Base-by-base conservation (phyloP, 2,329 filamentous ascomycete genomes). In the Tolypocladium paradoxum region DNA sequence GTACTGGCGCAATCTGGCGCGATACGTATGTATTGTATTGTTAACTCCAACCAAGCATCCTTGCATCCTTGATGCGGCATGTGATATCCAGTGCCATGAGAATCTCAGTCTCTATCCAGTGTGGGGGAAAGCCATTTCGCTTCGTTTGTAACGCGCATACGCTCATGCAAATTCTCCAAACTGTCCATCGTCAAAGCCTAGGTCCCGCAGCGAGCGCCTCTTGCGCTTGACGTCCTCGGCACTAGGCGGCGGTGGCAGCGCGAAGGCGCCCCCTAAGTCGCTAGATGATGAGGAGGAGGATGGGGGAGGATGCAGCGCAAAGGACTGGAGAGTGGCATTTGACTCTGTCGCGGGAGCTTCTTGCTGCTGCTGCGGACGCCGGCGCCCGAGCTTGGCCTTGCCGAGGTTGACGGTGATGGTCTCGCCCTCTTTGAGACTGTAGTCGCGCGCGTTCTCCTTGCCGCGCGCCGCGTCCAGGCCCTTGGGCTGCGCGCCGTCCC, bases 101-200 rank as follows among this genome's bases (percentile, higher is more conserved):
- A 20, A 20, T 46, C 27, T 27, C 11, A 12, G 7, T 31, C 43
- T 46, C 18, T 46, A 46, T 31, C 9, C 43, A 46, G 27, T 6
- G 4, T 20, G 6, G 18, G 6, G 27, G 12, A 27, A 27, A 48
- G 36, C 24, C 29, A n/a, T 31, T n/a, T 7, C 43, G 43, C 27
- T 33, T 20, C 18, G 27, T 46, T 9, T n/a, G 6, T 5, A 43
- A 43, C 38, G 20, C 38, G 36, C 24, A 14, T 45, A 16, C 18
- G 40, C 24, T 55, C 56, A 83, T 48, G 78, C 79, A 71, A 95
- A 95, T 70, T 95, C 89, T 22, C 88, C 89, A 78, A 90, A 91
- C 64, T 92, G 86, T 1, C 89, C 90, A 65, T 95, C 88, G 63
- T 95, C 89, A 62, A 93, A 93, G 0, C 88, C 88, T 58, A 92